Evolutionary conservation across 345 rosid species (phyloP), one percentile per base, ranked within the genome.

Genomic region (Physaria fendleri): DNA sequence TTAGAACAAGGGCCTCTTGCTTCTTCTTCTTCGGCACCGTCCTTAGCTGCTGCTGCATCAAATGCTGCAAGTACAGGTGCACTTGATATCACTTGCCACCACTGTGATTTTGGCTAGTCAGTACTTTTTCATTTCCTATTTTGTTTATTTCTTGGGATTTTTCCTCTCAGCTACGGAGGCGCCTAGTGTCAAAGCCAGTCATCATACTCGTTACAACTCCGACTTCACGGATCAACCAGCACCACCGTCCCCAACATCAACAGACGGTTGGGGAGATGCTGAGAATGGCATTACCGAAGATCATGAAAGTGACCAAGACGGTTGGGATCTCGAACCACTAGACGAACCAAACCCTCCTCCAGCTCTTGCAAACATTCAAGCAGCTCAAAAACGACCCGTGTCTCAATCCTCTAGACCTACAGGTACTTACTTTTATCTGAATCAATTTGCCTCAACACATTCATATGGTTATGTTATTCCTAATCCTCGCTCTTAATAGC

Each of bases 201-300:
- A 73, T 12, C 74, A 28, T 66, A 74, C 68, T 48, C 83, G 80
- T 80, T 83, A 90, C 10, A 70, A 79, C 82, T 71, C 75, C 4
- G 97, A 87, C 77, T 72, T 85, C 43, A 74, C 83, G 4, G 92
- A 93, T 69, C 90, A 69, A 71, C 92, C 92, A 0, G 76, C 73
- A 45, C 94, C 92, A 35, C 71, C 45, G 17, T 93, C 97, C 30
- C 99, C 99, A 16, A 77, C 97, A 52, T 93, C 97, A 71, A 85
- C 96, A 1, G 97, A 93, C 72, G 99, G 99, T 24, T 93, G 99
- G 99, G 99, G 99, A 73, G 99, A 93, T 54, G 66, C 80, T 45
- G 97, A 82, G 57, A 85, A 87, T 49, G 99, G 96, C 65, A 74
- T 90, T 72, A 55, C 71, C 51, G 95, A 80, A 71, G 89, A 74